Conservation (phyloP, 495 filamentous ascomycete species). For the Lindgomyces ingoldianus region DNA sequence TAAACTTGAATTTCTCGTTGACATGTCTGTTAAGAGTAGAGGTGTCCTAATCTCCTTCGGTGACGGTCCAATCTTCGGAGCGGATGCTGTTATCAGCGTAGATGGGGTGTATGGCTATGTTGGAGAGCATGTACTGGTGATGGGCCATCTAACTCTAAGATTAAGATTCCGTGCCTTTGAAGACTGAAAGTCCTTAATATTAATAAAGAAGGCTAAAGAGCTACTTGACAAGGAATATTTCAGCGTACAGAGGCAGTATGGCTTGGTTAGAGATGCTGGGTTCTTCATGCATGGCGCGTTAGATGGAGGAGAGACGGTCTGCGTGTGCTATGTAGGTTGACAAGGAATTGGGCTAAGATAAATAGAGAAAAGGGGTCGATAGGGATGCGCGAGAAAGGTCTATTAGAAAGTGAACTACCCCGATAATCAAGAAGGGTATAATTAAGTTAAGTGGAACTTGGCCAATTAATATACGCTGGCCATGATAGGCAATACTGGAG, state of each 20-base stretch:
- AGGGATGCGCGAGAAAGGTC: conserved; percentile 1
- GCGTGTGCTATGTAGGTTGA: conserved; percentile 4
- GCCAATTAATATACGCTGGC: not conserved
- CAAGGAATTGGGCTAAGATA: not conserved
- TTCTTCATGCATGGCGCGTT: conserved; percentile 25
- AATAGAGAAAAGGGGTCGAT: conserved; percentile 15
- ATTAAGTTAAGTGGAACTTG: not conserved
- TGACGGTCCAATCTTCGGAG: conserved; percentile 7
- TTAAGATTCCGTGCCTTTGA: not conserved
- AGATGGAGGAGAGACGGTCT: conserved; percentile 14
- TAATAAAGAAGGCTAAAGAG: conserved; percentile 8
- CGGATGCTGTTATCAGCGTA: conserved; percentile 20
- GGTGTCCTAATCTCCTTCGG: not conserved
- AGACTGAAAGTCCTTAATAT: conserved; percentile 2
- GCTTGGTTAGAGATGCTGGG: conserved; percentile 15
- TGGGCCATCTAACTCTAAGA: conserved; percentile 8
- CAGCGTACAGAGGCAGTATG: conserved; percentile 15
- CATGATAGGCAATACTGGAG: conserved; percentile 11
- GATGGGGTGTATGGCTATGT: conserved; percentile 16
- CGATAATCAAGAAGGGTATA: conserved; percentile 12
- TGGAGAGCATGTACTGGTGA: conserved; percentile 8
- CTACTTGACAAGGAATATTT: conserved; percentile 17
- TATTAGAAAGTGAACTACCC: conserved; percentile 2
- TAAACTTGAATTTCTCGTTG: not conserved
- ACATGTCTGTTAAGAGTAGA: not conserved